A percentile compares a stretch with the other conserved stretches of the same genome.
Evolutionary conservation across 225 moss, liverwort and hornwort genomes (phyloP).

Genomic region (Pseudisothecium myosuroides): DNA sequence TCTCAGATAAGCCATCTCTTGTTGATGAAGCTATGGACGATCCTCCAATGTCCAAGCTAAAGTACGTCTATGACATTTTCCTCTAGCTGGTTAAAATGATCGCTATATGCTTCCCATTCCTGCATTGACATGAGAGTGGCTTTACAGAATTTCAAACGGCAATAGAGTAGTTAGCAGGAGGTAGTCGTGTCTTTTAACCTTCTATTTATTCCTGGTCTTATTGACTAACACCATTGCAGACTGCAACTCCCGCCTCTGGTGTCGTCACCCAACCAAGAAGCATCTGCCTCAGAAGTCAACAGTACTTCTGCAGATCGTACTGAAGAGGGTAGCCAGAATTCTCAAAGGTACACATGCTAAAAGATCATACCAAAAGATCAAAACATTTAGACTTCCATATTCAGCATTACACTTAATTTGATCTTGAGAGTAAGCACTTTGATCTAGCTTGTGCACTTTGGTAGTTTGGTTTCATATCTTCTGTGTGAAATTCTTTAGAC

Average conservation of each 20-base stretch:
- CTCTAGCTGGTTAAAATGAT: background rate
- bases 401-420: background rate
- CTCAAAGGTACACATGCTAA: background rate
- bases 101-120: background rate
- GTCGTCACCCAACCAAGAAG: slow-evolving; percentile 41
- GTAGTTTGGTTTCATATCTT: background rate
- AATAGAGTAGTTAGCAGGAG: background rate
- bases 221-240: background rate
- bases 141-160: background rate
- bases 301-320: background rate
- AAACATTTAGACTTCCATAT: background rate
- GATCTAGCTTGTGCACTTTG: background rate
- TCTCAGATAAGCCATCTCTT: background rate
- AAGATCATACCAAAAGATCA: too few relatives aligned
- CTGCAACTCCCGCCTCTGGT: slow-evolving; percentile 36
- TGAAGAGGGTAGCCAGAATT: slow-evolving; percentile 23
- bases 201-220: background rate
- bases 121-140: background rate
- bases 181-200: background rate
- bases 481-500: background rate
- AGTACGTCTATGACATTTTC: background rate
- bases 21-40: background rate
- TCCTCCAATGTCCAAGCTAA: background rate
- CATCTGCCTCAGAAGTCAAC: slow-evolving; percentile 30
- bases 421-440: background rate